phyloP scores from a whole-genome alignment of 768 basidiomycete genomes.

The Xerocomellus chrysenteron region DNA sequence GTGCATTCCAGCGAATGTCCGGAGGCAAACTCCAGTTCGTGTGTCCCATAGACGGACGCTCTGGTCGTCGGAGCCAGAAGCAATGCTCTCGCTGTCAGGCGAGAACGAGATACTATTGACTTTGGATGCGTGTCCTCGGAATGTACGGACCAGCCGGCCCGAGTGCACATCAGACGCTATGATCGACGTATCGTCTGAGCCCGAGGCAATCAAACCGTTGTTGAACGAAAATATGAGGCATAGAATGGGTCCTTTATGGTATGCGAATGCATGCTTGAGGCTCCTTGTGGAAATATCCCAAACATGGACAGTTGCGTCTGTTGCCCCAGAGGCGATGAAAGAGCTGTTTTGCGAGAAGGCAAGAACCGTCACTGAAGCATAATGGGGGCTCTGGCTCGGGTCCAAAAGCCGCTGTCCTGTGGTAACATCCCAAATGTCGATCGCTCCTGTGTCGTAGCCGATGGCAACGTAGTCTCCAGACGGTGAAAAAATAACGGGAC shows the following conservation, averaged over 20 bases:
- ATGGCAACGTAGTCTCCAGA: constrained; percentile 15
- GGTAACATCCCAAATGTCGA: constrained; percentile 19
- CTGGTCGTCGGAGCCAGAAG: constrained; percentile 23
- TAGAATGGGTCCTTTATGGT: constrained; percentile 15
- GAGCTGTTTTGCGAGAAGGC: constrained; percentile 9
- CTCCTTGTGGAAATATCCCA: constrained; percentile 15
- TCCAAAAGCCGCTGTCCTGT: constrained; percentile 15
- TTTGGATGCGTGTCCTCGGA: constrained; percentile 17
- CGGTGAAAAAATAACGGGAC: constrained; percentile 17
- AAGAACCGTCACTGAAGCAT: constrained; percentile 6
- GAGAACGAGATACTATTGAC: constrained; percentile 25
- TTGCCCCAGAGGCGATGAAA: constrained; percentile 16
- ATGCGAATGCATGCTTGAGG: constrained; percentile 6
- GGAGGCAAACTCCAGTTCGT: constrained; percentile 17
- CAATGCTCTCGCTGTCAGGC: constrained; percentile 13
- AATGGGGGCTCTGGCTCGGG: background rate
- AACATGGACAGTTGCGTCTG: constrained; percentile 11
- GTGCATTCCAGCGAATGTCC: constrained; percentile 13
- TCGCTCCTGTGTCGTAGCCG: constrained; percentile 11
- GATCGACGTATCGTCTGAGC: constrained; percentile 15
- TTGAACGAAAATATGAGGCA: constrained; percentile 23
- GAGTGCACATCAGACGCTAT: constrained; percentile 11
- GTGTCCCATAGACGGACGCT: constrained; percentile 26
- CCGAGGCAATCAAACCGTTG: constrained; percentile 12
- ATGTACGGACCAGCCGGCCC: constrained; percentile 6